Conservation (phyloP, 345 rosid genomes). For the Lenwebbia sp. region DNA sequence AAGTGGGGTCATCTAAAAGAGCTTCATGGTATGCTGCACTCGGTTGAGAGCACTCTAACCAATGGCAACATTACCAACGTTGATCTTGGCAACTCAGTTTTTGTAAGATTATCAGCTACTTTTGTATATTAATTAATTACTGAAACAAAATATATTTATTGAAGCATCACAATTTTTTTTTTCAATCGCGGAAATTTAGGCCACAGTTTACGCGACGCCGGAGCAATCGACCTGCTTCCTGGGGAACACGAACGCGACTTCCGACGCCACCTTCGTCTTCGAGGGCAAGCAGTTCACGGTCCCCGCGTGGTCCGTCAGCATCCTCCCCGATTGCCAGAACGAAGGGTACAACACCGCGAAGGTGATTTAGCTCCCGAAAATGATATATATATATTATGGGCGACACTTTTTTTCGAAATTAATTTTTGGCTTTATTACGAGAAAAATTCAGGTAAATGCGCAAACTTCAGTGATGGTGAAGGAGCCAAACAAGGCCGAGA, state of each 20-base stretch:
- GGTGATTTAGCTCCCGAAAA: constrained; percentile 1
- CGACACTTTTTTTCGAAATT: neutral
- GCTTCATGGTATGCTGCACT: constrained; percentile 40
- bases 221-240: constrained; percentile 43
- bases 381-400: too few species aligned
- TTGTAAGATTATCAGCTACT: constrained; percentile 6
- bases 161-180: neutral
- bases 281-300: constrained; percentile 24
- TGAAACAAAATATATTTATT: neutral
- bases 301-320: constrained; percentile 69
- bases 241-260: constrained; percentile 23
- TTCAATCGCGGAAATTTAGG: constrained; percentile 11
- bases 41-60: constrained; percentile 45
- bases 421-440: too few species aligned
- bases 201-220: constrained; percentile 25
- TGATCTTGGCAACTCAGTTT: constrained; percentile 26
- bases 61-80: constrained; percentile 25
- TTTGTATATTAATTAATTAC: neutral
- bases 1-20: constrained; percentile 75
- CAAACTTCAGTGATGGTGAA: constrained; percentile 42
- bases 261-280: constrained; percentile 35
- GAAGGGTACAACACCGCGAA: constrained; percentile 61
- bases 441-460: constrained; percentile 20
- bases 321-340: constrained; percentile 48
- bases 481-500: constrained; percentile 13